phyloP scores from a whole-genome alignment of 805 yeast species.

The Jamesozyma rosinii region DNA sequence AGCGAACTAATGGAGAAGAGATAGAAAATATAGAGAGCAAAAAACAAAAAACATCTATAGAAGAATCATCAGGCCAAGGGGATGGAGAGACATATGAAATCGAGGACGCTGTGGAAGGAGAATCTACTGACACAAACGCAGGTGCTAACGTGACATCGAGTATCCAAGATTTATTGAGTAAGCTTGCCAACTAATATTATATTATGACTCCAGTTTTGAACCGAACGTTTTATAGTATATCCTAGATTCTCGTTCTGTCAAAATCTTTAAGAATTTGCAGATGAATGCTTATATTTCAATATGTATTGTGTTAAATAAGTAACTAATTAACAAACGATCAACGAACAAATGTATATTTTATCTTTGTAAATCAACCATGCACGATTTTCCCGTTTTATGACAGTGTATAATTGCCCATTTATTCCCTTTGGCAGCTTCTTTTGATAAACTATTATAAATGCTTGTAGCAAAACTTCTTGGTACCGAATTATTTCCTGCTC shows the following conservation, averaged over 20 bases:
- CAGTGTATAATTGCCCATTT: conserved; percentile 72
- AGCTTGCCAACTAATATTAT: conserved; percentile 21
- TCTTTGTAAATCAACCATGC: conserved; percentile 57
- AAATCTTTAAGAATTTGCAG: no score
- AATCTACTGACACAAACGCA: conserved; percentile 9
- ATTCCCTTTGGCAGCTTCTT: conserved; percentile 63
- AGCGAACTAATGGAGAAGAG: neutral
- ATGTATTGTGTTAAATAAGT: neutral
- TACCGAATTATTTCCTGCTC: conserved; percentile 67
- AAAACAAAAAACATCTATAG: neutral
- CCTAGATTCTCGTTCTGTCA: no score
- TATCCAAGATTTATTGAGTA: conserved; percentile 30
- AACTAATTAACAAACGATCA: no score
- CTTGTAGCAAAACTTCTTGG: conserved; percentile 74
- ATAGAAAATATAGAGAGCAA: neutral
- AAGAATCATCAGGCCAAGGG: neutral
- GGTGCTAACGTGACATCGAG: conserved; percentile 24
- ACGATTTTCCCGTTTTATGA: conserved; percentile 64
- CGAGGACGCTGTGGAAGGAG: conserved; percentile 4
- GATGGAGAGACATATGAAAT: conserved; percentile 6
- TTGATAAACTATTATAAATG: conserved; percentile 61
- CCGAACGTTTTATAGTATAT: neutral
- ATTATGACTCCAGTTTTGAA: neutral
- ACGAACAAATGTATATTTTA: conserved; percentile 14
- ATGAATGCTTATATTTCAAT: neutral